These are phyloP conservation scores for Stenogyne calaminthoides DNA, from an alignment of 305 asterid species.

Conservation along the genomic window DNA sequence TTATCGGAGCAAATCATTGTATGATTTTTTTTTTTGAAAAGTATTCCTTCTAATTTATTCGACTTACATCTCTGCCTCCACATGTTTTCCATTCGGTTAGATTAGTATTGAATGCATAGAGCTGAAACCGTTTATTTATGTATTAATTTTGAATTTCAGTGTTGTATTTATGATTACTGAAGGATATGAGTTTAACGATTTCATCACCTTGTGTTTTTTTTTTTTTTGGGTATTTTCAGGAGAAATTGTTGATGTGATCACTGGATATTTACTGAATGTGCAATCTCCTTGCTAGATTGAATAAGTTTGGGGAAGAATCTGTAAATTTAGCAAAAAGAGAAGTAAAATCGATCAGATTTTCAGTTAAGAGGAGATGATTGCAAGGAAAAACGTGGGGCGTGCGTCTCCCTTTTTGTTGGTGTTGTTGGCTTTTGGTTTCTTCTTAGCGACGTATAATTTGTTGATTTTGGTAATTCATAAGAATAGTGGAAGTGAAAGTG, in stretches of 20 bases:
- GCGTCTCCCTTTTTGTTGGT: slow-evolving; percentile 61
- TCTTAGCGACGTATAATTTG: slow-evolving; percentile 68
- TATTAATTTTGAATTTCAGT: not conserved
- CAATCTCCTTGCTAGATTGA: slow-evolving; percentile 16
- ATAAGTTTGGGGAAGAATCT: not conserved
- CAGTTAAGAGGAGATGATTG: slow-evolving; percentile 38
- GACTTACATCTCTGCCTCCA: slow-evolving; percentile 5
- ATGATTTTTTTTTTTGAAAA: not conserved
- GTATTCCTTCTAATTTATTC: slow-evolving; percentile 8
- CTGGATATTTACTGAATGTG: too few relatives aligned
- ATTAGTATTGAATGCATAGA: slow-evolving; percentile 13
- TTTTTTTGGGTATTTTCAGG: slow-evolving; percentile 27
- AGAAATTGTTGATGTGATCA: not conserved
- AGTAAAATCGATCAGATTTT: slow-evolving; percentile 2
- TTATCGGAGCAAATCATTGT: not conserved
- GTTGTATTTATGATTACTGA: not conserved
- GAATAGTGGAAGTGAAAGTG: slow-evolving; percentile 26
- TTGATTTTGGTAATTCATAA: slow-evolving; percentile 53
- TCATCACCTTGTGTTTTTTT: not conserved
- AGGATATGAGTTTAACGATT: not conserved
- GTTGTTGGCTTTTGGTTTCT: slow-evolving; percentile 66
- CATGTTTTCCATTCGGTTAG: slow-evolving; percentile 20
- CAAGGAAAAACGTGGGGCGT: slow-evolving; percentile 51
- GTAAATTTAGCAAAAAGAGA: slow-evolving; percentile 17
- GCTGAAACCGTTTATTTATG: slow-evolving; percentile 23